A percentile compares a stretch with the other conserved stretches of the same genome.
These are phyloP conservation scores for Aschersonia sp. DNA, from an alignment of 2,329 filamentous ascomycete genomes.

Conservation along the genomic window DNA sequence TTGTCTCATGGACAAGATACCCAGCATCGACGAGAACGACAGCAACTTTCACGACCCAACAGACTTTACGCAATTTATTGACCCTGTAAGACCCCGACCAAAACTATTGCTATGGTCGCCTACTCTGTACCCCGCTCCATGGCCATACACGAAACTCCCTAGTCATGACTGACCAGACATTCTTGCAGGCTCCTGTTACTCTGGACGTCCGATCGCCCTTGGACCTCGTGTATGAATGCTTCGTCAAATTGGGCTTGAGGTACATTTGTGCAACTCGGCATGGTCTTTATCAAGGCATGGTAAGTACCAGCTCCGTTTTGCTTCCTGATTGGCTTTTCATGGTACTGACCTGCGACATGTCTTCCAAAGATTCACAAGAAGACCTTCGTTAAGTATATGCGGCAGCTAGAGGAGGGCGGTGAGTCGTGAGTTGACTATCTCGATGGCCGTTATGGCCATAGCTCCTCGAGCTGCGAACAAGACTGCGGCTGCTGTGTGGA, in stretches of 20 bases:
- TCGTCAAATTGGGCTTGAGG: constrained; percentile 81
- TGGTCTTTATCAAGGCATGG: constrained; percentile 78
- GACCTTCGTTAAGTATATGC: constrained; percentile 87
- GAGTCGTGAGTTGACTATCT: neutral
- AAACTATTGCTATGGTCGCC: no score
- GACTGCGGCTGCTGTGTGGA: no score
- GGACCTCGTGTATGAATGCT: constrained; percentile 93
- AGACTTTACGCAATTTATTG: constrained; percentile 84
- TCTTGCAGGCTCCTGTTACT: constrained; percentile 57
- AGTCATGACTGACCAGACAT: constrained; percentile 6
- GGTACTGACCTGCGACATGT: neutral
- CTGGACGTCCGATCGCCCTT: constrained; percentile 83
- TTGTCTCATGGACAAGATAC: constrained; percentile 68
- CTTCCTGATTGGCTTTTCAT: neutral
- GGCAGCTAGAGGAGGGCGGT: constrained; percentile 52
- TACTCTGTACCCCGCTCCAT: no score
- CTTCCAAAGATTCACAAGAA: constrained; percentile 73
- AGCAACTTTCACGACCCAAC: constrained; percentile 50
- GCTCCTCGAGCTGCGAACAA: no score
- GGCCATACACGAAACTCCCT: no score
- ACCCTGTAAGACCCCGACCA: constrained; percentile 44
- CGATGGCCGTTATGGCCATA: no score
- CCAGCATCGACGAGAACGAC: constrained; percentile 48
- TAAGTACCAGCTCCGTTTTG: constrained; percentile 27
- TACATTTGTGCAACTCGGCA: constrained; percentile 84